Evolutionary conservation across 139 green algal species (phyloP).

Genomic region (Dunaliella sp.): DNA sequence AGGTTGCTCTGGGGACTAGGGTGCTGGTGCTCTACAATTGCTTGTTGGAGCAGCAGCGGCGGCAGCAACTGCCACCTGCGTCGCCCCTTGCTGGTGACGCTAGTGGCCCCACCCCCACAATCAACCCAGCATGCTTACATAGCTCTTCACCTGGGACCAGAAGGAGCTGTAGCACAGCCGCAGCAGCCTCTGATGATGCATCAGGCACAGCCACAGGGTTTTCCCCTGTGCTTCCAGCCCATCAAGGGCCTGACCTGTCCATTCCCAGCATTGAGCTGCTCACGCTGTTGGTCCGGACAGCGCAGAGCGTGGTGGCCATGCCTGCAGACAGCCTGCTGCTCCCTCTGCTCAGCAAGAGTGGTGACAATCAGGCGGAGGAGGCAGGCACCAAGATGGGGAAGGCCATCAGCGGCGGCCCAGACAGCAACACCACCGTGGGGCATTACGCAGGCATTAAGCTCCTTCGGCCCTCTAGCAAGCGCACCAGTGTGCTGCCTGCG

Average conservation of each 20-base stretch:
- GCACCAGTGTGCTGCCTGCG: background rate
- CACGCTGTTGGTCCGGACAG: background rate
- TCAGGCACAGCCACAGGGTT: too few relatives aligned
- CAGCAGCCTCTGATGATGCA: too few relatives aligned
- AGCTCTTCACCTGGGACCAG: background rate
- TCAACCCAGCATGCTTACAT: too few relatives aligned
- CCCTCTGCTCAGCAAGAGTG: too few relatives aligned
- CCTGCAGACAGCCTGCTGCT: background rate
- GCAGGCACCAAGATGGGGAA: background rate
- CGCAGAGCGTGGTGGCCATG: background rate
- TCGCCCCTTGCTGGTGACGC: too few relatives aligned
- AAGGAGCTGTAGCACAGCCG: too few relatives aligned
- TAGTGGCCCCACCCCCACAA: too few relatives aligned
- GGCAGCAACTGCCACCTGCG: background rate
- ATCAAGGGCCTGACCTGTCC: too few relatives aligned
- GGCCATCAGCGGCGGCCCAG: background rate
- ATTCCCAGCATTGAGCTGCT: too few relatives aligned
- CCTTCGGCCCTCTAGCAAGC: background rate
- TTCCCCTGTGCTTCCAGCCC: too few relatives aligned
- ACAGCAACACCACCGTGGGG: background rate
- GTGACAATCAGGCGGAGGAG: too few relatives aligned
- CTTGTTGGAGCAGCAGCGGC: background rate
- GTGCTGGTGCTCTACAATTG: background rate
- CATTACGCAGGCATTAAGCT: background rate
- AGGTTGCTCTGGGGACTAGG: conserved; percentile 9